Evolutionary conservation across 1,284 basidiomycete species (phyloP), one percentile per base, ranked within the genome.

Genomic region (Entoloma clypeatum): DNA sequence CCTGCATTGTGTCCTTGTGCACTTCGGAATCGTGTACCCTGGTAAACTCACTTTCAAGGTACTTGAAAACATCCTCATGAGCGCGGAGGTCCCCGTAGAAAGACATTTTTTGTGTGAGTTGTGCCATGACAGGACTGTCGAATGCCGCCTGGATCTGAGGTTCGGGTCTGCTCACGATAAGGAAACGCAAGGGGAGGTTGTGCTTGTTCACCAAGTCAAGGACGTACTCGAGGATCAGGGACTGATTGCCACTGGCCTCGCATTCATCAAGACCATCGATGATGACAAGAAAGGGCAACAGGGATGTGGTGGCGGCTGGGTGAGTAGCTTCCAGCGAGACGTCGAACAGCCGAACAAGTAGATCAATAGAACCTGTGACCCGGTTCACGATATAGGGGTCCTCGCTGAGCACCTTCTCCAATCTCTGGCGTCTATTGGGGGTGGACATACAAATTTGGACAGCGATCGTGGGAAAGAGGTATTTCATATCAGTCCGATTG

Each of bases 191-290:
- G 9, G 47, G 48, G 10, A 52, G 30, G 14, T 28, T 18, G 29
- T 32, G 13, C 5, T 4, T 25, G 6, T 30, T 11, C 3, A 44
- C 11, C 2, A 39, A 14, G 9, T 22, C 7, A 9, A 22, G 13
- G 13, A 43, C 11, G 14, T 16, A 16, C 10, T 6, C 11, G n/a
- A 43, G 7, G 6, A 38, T 16, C 7, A 23, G 23, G 5, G 22
- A 6, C 21, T 43, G 41, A 9, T 36, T 23, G 3, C 28, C 29
- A 22, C 19, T 18, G n/a, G 11, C 25, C 2, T 27, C 25, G 19
- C 48, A 53, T 43, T 54, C 55, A 18, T 55, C 52, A 1, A 57
- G 32, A 19, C 53, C 51, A 30, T 55, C 55, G 10, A 49, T 38
- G 5, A 48, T 39, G 16, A 52, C 18, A 11, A 37, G 45, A 17